A percentile compares a stretch with the other conserved stretches of the same genome.
These are phyloP conservation scores for Phlebopus sp. DNA, from an alignment of 1,284 basidiomycete species.

Conservation along the genomic window DNA sequence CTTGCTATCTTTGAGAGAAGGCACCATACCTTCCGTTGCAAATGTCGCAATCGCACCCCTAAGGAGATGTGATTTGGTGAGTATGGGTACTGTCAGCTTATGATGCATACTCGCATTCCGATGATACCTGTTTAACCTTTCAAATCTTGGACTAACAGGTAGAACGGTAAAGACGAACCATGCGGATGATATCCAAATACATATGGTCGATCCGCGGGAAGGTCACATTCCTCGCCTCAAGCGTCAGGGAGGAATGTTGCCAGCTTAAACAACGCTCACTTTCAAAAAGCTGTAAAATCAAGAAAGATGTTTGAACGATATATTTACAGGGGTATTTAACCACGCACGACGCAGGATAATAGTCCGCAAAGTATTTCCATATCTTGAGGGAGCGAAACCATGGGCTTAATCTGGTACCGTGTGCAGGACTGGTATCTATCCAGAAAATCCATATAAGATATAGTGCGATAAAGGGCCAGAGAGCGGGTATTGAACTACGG, in stretches of 20 bases:
- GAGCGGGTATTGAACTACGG: constrained; percentile 78
- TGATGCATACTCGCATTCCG: constrained; percentile 69
- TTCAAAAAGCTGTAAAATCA: constrained; percentile 23
- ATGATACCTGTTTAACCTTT: constrained; percentile 64
- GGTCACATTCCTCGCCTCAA: constrained; percentile 70
- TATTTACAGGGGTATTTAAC: not conserved
- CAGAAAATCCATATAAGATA: constrained; percentile 82
- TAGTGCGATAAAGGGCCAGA: constrained; percentile 84
- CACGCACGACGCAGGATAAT: constrained; percentile 88
- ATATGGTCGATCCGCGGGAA: constrained; percentile 89
- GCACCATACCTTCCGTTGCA: constrained; percentile 74
- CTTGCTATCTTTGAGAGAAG: constrained; percentile 1
- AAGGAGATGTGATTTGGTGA: not conserved
- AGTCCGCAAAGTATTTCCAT: constrained; percentile 89
- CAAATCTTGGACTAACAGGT: not conserved
- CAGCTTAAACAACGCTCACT: constrained; percentile 11
- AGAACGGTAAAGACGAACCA: constrained; percentile 47
- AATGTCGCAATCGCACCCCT: constrained; percentile 95
- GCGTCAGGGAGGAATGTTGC: not conserved
- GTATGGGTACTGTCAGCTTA: constrained; percentile 2
- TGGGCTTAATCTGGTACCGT: constrained; percentile 74
- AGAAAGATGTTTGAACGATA: not conserved
- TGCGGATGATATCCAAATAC: constrained; percentile 98
- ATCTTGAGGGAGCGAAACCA: constrained; percentile 73
- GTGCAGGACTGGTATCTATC: constrained; percentile 76